These are phyloP conservation scores for Thermochaetoides dissita DNA, from an alignment of 2,329 filamentous ascomycete species.

Conservation along the genomic window DNA sequence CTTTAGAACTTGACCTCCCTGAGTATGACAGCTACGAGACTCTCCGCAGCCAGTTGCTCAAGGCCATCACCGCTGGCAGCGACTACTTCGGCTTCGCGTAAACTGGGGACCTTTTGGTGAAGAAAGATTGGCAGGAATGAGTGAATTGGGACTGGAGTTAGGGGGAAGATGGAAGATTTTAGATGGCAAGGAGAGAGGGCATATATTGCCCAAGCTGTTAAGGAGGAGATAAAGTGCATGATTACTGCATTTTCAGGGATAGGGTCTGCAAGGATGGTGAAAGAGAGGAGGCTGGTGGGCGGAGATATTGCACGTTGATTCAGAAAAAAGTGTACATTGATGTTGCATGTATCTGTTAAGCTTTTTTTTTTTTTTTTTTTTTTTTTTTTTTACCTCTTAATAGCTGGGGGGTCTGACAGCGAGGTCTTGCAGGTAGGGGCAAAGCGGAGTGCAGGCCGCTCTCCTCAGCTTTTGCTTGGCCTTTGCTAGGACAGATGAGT, in stretches of 20 bases:
- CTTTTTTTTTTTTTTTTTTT: background rate
- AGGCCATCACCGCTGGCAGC: slow-evolving; percentile 92
- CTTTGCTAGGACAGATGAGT: background rate
- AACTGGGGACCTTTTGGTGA: slow-evolving; percentile 10
- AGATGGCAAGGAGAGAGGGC: slow-evolving; percentile 9
- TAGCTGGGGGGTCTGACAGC: no score
- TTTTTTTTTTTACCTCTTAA: background rate
- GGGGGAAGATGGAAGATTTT: background rate
- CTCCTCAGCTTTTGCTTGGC: slow-evolving; percentile 1
- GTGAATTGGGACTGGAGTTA: no score
- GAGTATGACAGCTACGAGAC: slow-evolving; percentile 95
- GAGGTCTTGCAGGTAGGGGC: background rate
- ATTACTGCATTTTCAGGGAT: background rate
- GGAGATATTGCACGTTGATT: background rate
- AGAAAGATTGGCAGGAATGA: background rate
- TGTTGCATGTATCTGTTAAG: background rate
- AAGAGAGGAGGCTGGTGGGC: no score
- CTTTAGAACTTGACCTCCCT: slow-evolving; percentile 83
- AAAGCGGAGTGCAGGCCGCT: slow-evolving; percentile 14
- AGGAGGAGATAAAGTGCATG: background rate
- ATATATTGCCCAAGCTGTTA: slow-evolving; percentile 12
- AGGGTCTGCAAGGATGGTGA: no score
- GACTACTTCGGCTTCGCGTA: slow-evolving; percentile 97
- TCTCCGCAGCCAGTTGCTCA: slow-evolving; percentile 75
- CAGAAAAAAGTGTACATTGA: background rate